Percentiles rank a stretch among this genome's conserved stretches.
phyloP scores from a whole-genome alignment of 2,329 filamentous ascomycete species.

The Botryotinia globosa region DNA sequence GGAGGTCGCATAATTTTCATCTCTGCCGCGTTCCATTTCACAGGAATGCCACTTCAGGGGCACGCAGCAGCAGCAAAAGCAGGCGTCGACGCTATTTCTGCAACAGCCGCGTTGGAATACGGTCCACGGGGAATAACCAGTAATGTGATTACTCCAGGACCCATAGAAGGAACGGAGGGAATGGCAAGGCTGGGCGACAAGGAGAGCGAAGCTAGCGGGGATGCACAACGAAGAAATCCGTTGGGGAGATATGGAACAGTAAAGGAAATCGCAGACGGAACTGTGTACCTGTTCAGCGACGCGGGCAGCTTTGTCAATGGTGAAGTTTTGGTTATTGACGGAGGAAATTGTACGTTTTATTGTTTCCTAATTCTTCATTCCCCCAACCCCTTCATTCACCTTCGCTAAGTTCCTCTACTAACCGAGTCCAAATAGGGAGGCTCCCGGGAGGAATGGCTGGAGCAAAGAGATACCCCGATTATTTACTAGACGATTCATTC shows the following conservation, averaged over 20 bases:
- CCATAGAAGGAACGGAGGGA: slow-evolving; percentile 75
- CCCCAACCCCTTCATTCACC: neutral
- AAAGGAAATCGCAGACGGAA: slow-evolving; percentile 89
- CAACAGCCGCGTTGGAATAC: slow-evolving; percentile 80
- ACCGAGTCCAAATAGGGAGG: slow-evolving; percentile 23
- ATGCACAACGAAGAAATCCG: slow-evolving; percentile 54
- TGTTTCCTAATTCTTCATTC: neutral
- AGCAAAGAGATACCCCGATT: slow-evolving; percentile 33
- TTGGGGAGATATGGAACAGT: slow-evolving; percentile 74
- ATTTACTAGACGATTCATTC: slow-evolving; percentile 32
- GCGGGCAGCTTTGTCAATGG: slow-evolving; percentile 85
- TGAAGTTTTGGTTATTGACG: slow-evolving; percentile 72
- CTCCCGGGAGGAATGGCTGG: slow-evolving; percentile 27
- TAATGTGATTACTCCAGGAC: slow-evolving; percentile 86
- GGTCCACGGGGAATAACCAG: slow-evolving; percentile 82
- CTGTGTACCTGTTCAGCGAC: slow-evolving; percentile 83
- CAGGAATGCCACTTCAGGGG: slow-evolving; percentile 77
- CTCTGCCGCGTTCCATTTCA: slow-evolving; percentile 88
- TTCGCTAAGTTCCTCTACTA: slow-evolving; percentile 1
- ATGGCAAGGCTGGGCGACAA: slow-evolving; percentile 57
- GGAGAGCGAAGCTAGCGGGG: slow-evolving; percentile 27
- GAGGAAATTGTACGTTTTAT: slow-evolving; percentile 36
- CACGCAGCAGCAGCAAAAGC: slow-evolving; percentile 93
- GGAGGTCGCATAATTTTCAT: slow-evolving; percentile 87
- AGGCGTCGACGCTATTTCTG: slow-evolving; percentile 79